These are phyloP conservation scores for Closterium sp. DNA, from an alignment of 139 green algal genomes.

Conservation along the genomic window DNA sequence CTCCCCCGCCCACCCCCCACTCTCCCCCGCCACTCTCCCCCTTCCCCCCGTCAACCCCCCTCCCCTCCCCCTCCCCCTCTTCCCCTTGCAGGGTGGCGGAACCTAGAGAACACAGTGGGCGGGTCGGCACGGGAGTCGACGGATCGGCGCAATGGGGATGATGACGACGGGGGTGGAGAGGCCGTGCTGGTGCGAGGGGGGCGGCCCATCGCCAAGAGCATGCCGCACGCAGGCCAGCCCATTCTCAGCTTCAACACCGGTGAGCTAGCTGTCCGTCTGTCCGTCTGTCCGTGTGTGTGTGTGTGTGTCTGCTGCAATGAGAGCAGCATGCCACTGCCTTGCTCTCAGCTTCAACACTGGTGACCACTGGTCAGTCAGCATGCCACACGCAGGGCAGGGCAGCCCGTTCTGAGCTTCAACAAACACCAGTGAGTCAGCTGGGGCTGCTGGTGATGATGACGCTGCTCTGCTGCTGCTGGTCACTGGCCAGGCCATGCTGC, in stretches of 20 bases:
- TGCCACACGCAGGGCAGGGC: not conserved
- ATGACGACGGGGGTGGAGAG: no score
- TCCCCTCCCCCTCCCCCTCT: not conserved
- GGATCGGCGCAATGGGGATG: not conserved
- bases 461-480: not conserved
- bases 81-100: not conserved
- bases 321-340: not conserved
- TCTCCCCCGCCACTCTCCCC: not conserved
- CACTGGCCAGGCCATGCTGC: not conserved
- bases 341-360: no score
- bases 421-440: not conserved
- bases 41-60: not conserved
- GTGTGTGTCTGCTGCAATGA: not conserved
- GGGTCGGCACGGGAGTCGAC: not conserved
- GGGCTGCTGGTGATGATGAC: not conserved
- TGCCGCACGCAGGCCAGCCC: not conserved
- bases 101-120: not conserved
- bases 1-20: not conserved
- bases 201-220: not conserved
- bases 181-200: not conserved
- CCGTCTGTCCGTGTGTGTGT: not conserved
- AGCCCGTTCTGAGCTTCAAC: not conserved
- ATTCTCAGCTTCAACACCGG: not conserved
- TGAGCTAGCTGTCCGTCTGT: not conserved
- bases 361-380: not conserved